These are phyloP conservation scores for Didymella lethalis DNA, from an alignment of 2,329 filamentous ascomycete genomes.

Conservation along the genomic window DNA sequence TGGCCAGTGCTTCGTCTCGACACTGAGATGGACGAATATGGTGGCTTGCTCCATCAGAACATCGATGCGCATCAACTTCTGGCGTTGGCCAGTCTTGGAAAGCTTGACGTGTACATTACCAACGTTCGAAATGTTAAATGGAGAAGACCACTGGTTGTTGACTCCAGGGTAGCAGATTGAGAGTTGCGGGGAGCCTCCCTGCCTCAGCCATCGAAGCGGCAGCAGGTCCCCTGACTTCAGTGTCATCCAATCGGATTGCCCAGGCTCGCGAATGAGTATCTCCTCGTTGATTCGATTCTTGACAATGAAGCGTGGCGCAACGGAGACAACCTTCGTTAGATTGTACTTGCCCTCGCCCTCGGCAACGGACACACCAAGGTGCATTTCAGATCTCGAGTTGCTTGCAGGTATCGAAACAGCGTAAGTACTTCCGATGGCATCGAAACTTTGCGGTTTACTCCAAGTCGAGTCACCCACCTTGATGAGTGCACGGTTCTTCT, in stretches of 20 bases:
- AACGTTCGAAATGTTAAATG: conserved; percentile 95
- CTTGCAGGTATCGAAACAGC: conserved; percentile 83
- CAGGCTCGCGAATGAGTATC: conserved; percentile 88
- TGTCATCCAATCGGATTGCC: conserved; percentile 83
- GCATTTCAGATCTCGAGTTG: conserved; percentile 79
- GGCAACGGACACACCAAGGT: conserved; percentile 86
- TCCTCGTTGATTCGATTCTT: conserved; percentile 93
- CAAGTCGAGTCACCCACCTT: conserved; percentile 90
- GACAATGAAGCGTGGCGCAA: conserved; percentile 90
- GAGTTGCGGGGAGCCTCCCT: conserved; percentile 83
- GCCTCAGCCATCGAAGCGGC: conserved; percentile 88
- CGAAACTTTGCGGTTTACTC: conserved; percentile 98
- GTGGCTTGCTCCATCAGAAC: conserved; percentile 92
- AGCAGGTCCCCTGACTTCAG: conserved; percentile 80
- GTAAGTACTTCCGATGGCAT: conserved; percentile 91
- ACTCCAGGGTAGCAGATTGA: conserved; percentile 92
- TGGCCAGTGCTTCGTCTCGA: conserved; percentile 95
- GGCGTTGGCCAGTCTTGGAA: conserved; percentile 86
- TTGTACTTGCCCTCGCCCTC: conserved; percentile 98
- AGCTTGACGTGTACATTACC: conserved; percentile 94
- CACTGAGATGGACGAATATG: conserved; percentile 87
- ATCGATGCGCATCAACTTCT: conserved; percentile 86
- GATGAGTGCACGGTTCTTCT: conserved; percentile 86
- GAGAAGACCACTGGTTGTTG: conserved; percentile 97
- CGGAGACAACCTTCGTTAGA: conserved; percentile 91